A percentile compares a stretch with the other conserved stretches of the same genome.
phyloP scores from a whole-genome alignment of 73 alveolate genomes.

The Loxodes magnus region DNA sequence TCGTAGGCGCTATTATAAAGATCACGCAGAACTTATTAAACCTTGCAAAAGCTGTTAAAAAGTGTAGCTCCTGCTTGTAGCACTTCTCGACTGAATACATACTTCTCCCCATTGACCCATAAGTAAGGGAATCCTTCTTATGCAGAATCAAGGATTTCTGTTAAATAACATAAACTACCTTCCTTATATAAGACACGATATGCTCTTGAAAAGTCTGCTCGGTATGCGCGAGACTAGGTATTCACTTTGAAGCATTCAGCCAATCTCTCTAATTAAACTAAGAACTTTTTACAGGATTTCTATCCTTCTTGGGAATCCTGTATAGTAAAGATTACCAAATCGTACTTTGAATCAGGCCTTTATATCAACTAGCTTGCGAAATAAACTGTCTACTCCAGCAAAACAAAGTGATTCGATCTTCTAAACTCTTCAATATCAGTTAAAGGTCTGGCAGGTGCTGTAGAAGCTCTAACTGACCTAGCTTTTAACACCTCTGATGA shows the following conservation, averaged over 20 bases:
- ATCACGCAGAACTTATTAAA: conserved; percentile 51
- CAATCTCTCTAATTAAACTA: conserved; percentile 64
- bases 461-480: conserved; percentile 50
- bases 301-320: conserved; percentile 87
- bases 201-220: conserved; percentile 84
- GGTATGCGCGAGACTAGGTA: conserved; percentile 63
- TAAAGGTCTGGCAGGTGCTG: conserved; percentile 87
- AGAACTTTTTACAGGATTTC: conserved; percentile 66
- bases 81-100: conserved; percentile 80
- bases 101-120: conserved; percentile 91
- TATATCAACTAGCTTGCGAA: conserved; percentile 43
- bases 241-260: conserved; percentile 28
- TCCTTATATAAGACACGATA: conserved; percentile 80
- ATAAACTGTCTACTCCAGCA: conserved; percentile 65
- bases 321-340: no score
- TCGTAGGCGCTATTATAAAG: conserved; percentile 37
- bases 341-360: conserved; percentile 64
- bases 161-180: conserved; percentile 70
- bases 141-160: conserved; percentile 95
- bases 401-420: conserved; percentile 42
- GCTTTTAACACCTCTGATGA: conserved; percentile 1
- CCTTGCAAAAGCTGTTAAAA: conserved; percentile 59
- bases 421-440: conserved; percentile 72
- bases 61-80: conserved; percentile 81
- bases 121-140: conserved; percentile 90